Evolutionary conservation across 179 eudicot genomes (phyloP).

Genomic region (Sideroxylon spinosum): DNA sequence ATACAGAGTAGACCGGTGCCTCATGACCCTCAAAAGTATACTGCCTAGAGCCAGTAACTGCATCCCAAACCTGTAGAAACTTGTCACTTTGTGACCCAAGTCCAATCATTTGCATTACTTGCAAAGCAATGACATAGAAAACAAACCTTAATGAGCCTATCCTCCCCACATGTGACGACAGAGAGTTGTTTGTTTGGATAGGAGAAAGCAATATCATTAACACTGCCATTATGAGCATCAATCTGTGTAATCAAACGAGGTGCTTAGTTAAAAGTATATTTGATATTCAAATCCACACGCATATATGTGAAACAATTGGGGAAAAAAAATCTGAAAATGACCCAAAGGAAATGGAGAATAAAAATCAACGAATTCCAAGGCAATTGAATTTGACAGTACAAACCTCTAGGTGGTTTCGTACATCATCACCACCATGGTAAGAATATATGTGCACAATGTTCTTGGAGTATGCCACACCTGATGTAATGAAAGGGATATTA

Average conservation of each 20-base stretch:
- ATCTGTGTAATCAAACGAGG: slow-evolving; percentile 38
- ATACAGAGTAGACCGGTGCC: slow-evolving; percentile 81
- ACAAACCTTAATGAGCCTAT: slow-evolving; percentile 72
- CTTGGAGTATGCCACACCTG: slow-evolving; percentile 90
- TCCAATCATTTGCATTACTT: neutral
- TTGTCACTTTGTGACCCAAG: slow-evolving; percentile 6
- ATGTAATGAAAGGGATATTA: slow-evolving; percentile 14
- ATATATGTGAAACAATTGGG: neutral
- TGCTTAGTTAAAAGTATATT: neutral
- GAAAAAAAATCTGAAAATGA: neutral
- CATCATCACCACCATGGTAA: slow-evolving; percentile 55
- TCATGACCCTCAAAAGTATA: slow-evolving; percentile 85
- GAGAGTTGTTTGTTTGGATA: slow-evolving; percentile 65
- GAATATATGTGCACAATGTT: slow-evolving; percentile 74
- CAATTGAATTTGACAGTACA: slow-evolving; percentile 10
- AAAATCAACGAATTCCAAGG: neutral
- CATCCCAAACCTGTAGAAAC: slow-evolving; percentile 76
- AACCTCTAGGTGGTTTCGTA: slow-evolving; percentile 84
- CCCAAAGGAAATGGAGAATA: neutral
- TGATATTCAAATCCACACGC: neutral
- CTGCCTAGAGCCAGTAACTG: slow-evolving; percentile 58
- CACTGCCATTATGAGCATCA: slow-evolving; percentile 88
- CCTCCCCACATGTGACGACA: slow-evolving; percentile 87
- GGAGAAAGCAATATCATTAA: slow-evolving; percentile 82
- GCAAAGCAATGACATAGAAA: neutral